Evolutionary conservation across 805 yeast genomes (phyloP).

Genomic region (Cyberlindnera misumaiensis): DNA sequence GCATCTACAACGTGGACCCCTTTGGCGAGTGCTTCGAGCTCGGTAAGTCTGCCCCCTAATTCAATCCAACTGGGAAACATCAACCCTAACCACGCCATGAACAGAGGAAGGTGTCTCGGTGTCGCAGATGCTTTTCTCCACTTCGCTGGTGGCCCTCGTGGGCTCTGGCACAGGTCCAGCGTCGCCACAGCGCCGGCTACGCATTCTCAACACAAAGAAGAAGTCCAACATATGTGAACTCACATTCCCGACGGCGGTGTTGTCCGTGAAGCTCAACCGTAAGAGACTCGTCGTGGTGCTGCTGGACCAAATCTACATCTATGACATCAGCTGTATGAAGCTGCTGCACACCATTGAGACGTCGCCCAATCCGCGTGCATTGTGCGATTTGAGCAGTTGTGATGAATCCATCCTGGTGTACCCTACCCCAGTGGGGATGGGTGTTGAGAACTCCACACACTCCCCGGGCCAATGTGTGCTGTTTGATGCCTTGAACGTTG

Average conservation of each 20-base stretch:
- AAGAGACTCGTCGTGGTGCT: slow-evolving; percentile 73
- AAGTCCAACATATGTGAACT: slow-evolving; percentile 76
- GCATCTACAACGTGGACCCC: slow-evolving; percentile 83
- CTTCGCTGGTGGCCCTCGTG: slow-evolving; percentile 79
- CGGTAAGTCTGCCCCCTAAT: slow-evolving; percentile 23
- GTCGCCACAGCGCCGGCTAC: slow-evolving; percentile 53
- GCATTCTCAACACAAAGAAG: slow-evolving; percentile 66
- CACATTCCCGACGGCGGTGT: slow-evolving; percentile 71
- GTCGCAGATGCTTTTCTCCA: slow-evolving; percentile 85
- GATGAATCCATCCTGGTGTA: slow-evolving; percentile 48
- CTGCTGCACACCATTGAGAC: slow-evolving; percentile 66
- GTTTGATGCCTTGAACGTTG: slow-evolving; percentile 67
- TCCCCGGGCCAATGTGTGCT: slow-evolving; percentile 45
- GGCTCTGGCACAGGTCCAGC: slow-evolving; percentile 67
- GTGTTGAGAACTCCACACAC: background rate
- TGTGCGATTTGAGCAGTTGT: slow-evolving; percentile 27
- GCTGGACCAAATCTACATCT: slow-evolving; percentile 75
- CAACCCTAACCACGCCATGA: no score
- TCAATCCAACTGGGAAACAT: no score
- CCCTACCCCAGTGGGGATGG: slow-evolving; percentile 37
- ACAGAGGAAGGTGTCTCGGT: slow-evolving; percentile 39
- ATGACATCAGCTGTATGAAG: slow-evolving; percentile 87
- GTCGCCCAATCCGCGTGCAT: slow-evolving; percentile 34
- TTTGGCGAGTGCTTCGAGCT: slow-evolving; percentile 62
- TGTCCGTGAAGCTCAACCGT: slow-evolving; percentile 72